Conservation (phyloP, 2,329 filamentous ascomycete genomes). For the Sphaerostilbella broomeana region DNA sequence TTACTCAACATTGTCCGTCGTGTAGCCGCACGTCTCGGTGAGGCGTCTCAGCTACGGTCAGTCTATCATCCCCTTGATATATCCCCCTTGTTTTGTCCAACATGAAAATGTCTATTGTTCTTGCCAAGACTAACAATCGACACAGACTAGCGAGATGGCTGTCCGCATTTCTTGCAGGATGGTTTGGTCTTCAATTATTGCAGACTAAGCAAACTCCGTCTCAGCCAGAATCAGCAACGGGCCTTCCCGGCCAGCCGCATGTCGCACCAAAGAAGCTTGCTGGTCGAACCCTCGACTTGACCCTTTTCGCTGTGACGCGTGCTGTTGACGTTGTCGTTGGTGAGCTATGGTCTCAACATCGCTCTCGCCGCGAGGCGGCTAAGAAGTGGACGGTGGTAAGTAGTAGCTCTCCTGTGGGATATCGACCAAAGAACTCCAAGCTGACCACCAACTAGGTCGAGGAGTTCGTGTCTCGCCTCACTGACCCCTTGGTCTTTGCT, state of each 20-base stretch:
- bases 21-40: conserved; percentile 19
- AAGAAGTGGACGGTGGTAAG: conserved; percentile 43
- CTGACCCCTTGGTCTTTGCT: conserved; percentile 67
- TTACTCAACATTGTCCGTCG: conserved; percentile 24
- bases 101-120: neutral
- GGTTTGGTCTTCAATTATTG: conserved; percentile 49
- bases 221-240: conserved; percentile 34
- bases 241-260: conserved; percentile 23
- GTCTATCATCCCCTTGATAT: conserved; percentile 7
- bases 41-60: conserved; percentile 24
- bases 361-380: conserved; percentile 36
- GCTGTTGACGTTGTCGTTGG: conserved; percentile 66
- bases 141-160: conserved; percentile 50
- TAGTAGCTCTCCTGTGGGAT: conserved; percentile 5
- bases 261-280: conserved; percentile 34
- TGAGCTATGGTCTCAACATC: conserved; percentile 54
- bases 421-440: neutral
- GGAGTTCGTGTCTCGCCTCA: conserved; percentile 28
- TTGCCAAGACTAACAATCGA: conserved; percentile 7
- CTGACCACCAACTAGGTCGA: conserved; percentile 23
- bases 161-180: conserved; percentile 53
- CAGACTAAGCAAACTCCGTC: conserved; percentile 46
- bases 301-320: conserved; percentile 67
- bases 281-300: conserved; percentile 74
- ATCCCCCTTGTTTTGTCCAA: conserved; percentile 4